These are phyloP conservation scores for Rhodotorula sp. DNA, from an alignment of 1,284 basidiomycete genomes.

Conservation along the genomic window DNA sequence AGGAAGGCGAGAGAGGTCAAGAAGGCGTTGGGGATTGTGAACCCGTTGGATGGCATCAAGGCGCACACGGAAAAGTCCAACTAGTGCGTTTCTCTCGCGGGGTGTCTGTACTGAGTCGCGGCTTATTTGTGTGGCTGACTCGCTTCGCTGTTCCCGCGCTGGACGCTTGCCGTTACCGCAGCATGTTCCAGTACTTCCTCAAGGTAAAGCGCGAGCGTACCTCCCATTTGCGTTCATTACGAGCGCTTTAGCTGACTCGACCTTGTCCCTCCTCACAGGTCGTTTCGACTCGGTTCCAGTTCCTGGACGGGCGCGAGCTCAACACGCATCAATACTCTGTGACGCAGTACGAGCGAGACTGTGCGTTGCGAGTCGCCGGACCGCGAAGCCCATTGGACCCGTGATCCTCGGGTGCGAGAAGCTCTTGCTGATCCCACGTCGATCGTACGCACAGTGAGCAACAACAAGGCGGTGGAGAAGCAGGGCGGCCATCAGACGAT, in stretches of 20 bases:
- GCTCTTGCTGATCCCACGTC: neutral
- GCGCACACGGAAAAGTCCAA: conserved; percentile 62
- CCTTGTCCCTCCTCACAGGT: conserved; percentile 52
- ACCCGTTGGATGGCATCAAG: conserved; percentile 74
- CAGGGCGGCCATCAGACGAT: conserved; percentile 57
- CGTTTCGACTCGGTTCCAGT: conserved; percentile 84
- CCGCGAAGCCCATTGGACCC: no score
- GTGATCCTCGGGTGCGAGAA: neutral
- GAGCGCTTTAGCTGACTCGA: neutral
- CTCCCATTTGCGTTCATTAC: no score
- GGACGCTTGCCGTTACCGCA: conserved; percentile 2
- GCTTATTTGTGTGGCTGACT: neutral
- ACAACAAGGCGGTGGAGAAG: conserved; percentile 36
- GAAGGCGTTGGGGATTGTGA: conserved; percentile 70
- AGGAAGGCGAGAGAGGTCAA: conserved; percentile 56
- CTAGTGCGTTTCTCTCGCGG: conserved; percentile 34
- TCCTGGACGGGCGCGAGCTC: conserved; percentile 64
- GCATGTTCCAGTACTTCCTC: conserved; percentile 70
- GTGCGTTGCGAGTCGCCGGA: conserved; percentile 46
- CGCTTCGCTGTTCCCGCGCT: conserved; percentile 33
- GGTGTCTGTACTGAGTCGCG: conserved; percentile 21
- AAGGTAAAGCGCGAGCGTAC: conserved; percentile 54
- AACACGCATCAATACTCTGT: conserved; percentile 66
- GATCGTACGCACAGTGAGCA: conserved; percentile 25
- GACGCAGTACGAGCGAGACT: conserved; percentile 92